Conservation (phyloP, 2,329 filamentous ascomycete species). For the Colletotrichum tropicicola region DNA sequence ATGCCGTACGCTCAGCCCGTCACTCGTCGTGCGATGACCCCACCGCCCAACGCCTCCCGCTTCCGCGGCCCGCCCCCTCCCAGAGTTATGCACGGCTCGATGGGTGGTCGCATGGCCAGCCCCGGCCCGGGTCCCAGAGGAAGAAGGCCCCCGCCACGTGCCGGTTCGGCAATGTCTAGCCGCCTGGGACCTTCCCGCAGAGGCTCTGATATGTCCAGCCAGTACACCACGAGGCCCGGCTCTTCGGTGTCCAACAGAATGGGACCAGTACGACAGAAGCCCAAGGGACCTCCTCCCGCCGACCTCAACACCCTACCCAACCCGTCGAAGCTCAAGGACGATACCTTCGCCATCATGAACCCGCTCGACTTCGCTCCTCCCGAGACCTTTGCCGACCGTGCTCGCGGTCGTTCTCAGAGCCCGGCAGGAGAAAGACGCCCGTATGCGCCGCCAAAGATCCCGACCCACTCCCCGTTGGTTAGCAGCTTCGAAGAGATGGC, state of each 20-base stretch:
- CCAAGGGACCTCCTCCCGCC: constrained; percentile 72
- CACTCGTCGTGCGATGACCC: constrained; percentile 92
- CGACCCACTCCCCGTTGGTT: constrained; percentile 79
- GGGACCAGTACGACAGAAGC: constrained; percentile 42
- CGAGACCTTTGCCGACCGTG: constrained; percentile 70
- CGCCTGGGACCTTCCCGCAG: constrained; percentile 41
- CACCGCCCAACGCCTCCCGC: constrained; percentile 72
- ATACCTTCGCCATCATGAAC: constrained; percentile 73
- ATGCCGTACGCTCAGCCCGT: constrained; percentile 88
- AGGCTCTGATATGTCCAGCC: constrained; percentile 42
- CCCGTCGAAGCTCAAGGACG: constrained; percentile 84
- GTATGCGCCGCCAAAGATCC: constrained; percentile 75
- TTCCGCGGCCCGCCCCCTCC: constrained; percentile 51
- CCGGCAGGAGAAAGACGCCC: constrained; percentile 72
- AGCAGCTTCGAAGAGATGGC: constrained; percentile 89
- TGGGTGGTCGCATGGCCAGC: constrained; percentile 52
- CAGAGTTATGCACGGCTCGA: constrained; percentile 55
- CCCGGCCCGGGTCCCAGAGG: constrained; percentile 59
- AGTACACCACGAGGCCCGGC: constrained; percentile 64
- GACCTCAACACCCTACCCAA: constrained; percentile 82
- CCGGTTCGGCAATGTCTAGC: constrained; percentile 47
- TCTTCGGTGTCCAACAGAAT: constrained; percentile 70
- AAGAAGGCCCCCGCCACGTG: constrained; percentile 50
- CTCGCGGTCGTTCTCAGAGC: constrained; percentile 73
- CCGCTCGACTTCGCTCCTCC: constrained; percentile 90